A percentile compares a stretch with the other conserved stretches of the same genome.
Evolutionary conservation across 2,329 filamentous ascomycete species (phyloP).

Genomic region (Penicillium paneum): DNA sequence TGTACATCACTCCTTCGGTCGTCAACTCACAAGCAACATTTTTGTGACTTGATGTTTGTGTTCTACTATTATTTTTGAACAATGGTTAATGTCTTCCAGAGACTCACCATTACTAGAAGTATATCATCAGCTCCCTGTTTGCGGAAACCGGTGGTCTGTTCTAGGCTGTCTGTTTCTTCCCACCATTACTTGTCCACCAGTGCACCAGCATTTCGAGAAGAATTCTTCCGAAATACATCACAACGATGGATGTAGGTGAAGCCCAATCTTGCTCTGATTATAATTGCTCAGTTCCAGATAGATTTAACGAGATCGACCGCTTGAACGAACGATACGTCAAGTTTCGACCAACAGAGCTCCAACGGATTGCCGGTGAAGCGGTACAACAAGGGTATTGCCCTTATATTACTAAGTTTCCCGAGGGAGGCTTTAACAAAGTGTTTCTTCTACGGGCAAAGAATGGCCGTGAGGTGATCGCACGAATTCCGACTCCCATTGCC

Average conservation of each 20-base stretch:
- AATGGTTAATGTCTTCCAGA: slow-evolving; percentile 1
- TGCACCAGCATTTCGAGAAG: slow-evolving; percentile 8
- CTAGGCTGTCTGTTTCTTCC: background rate
- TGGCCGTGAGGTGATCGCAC: slow-evolving; percentile 26
- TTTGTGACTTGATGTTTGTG: slow-evolving; percentile 2
- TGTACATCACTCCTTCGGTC: no score
- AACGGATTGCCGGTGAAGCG: slow-evolving; percentile 22
- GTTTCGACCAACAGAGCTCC: slow-evolving; percentile 21
- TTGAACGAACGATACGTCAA: slow-evolving; percentile 24
- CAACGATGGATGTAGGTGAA: background rate
- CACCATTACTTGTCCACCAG: slow-evolving; percentile 11
- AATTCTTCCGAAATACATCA: slow-evolving; percentile 13
- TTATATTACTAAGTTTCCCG: slow-evolving; percentile 20
- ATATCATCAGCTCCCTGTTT: background rate
- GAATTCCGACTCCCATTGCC: slow-evolving; percentile 29
- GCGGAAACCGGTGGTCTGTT: slow-evolving; percentile 4
- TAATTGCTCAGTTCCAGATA: slow-evolving; percentile 5
- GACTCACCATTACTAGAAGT: background rate
- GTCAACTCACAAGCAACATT: slow-evolving; percentile 2
- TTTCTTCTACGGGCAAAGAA: slow-evolving; percentile 27
- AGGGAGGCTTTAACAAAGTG: slow-evolving; percentile 31
- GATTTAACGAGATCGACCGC: slow-evolving; percentile 20
- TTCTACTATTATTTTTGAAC: slow-evolving; percentile 1
- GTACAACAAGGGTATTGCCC: slow-evolving; percentile 21
- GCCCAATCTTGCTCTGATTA: background rate